phyloP scores from a whole-genome alignment of 148 eudicot species.

The Vaccinium corymbosum region DNA sequence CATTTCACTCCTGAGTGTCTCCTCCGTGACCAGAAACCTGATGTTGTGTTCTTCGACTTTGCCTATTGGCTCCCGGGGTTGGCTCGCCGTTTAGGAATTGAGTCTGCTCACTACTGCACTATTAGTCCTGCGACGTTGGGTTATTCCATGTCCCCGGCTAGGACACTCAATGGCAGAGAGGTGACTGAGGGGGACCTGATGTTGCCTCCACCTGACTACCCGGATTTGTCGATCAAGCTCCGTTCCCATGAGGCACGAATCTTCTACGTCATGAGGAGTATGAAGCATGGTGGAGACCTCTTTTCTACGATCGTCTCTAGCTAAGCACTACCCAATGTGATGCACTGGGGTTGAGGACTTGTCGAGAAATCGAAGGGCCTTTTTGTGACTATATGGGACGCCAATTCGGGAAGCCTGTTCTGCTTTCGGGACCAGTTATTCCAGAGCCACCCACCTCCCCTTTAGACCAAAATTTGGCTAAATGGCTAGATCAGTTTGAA shows the following conservation, averaged over 20 bases:
- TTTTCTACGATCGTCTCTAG: not conserved
- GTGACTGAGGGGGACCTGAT: not conserved
- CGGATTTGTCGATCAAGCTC: not conserved
- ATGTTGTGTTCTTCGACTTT: constrained; percentile 18
- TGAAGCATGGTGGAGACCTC: not conserved
- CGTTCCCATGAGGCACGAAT: not conserved
- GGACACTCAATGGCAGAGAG: constrained; percentile 7
- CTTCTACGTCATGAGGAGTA: not conserved
- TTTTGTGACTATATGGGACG: constrained; percentile 3
- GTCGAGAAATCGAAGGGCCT: constrained; percentile 15
- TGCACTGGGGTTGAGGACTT: not conserved
- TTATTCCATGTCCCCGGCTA: not conserved
- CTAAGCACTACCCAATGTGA: not conserved
- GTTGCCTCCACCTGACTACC: constrained; percentile 5
- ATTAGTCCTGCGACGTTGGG: not conserved
- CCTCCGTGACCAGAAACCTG: constrained; percentile 12
- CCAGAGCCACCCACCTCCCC: constrained; percentile 7
- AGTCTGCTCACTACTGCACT: not conserved
- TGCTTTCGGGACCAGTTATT: not conserved
- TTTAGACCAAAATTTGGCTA: constrained; percentile 13
- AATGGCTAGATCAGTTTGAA: not conserved
- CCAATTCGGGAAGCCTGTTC: not conserved
- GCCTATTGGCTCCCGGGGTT: constrained; percentile 13
- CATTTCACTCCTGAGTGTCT: constrained; percentile 16
- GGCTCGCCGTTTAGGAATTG: constrained; percentile 7